Base-by-base conservation (phyloP, 805 yeast species). In the Wickerhamiella azyma region DNA sequence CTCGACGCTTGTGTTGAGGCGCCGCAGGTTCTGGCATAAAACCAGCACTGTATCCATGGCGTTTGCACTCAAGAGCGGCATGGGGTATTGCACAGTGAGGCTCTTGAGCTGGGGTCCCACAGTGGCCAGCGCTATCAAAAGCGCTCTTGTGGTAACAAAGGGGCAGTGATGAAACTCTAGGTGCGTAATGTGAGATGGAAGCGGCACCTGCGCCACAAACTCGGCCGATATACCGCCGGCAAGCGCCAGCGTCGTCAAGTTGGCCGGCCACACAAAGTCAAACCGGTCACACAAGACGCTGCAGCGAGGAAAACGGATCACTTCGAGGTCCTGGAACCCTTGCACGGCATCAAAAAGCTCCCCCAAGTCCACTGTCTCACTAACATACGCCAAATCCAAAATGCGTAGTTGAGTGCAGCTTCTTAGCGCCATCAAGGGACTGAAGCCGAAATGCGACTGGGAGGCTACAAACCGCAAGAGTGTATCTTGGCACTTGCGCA, bases 151-250 rank as follows among this genome's bases (percentile, higher is more conserved):
- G 37, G 72, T 73, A 16, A 89, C 66, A 43, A 72, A 68, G 0
- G 97, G 96, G 64, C 97, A 89, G 60, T 85, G 94, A 0, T 94
- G 81, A 56, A 89, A 71, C 52, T 85, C 88, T 41, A 89, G 64
- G 17, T 75, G 73, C 2, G 75, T 75, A 36, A 89, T 77, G 1
- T 88, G 74, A 1, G 58, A 39, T 0, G 97, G 97, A 58, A 92
- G 79, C n/a, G 64, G 59, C 1, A 92, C 77, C 28, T 72, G 72
- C 37, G 71, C 65, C 11, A 92, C 67, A 60, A 89, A 89, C 39
- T 77, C 81, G 56, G 86, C 82, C 1, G 94, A 75, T 3, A 89
- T 77, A 2, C 96, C 96, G 2, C 98, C 98, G 39, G 94, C 79
- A 2, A 89, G 66, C 44, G 89, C 76, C 37, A 89, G 65, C 55